Evolutionary conservation across 352 stramenopile species (phyloP), one percentile per base, ranked within the genome.

Genomic region (Pythium chondricola): DNA sequence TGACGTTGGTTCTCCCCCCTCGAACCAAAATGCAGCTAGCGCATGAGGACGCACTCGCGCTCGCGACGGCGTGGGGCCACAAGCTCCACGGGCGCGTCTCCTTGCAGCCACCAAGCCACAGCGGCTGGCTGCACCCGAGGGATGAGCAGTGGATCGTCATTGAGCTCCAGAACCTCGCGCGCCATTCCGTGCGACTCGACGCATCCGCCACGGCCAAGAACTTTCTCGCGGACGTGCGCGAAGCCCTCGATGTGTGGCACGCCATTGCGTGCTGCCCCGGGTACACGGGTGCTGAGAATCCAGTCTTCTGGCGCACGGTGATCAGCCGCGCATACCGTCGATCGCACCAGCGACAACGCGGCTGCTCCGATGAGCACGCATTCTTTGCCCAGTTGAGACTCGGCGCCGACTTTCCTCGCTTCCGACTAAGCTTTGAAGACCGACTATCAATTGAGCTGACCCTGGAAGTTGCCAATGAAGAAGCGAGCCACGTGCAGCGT

Each of bases 31-130:
- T 45, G 39, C 39, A 7, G 9, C 25, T 45, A 16, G 4, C 22
- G n/a, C 20, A 33, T 10, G 13, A 24, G 10, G 39, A 45, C 11
- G 20, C 27, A 4, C 27, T 45, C 21, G 24, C 39, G 17, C 22
- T 45, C 39, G 39, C 39, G 10, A 21, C 39, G n/a, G 39, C 39
- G 16, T 45, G 39, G 39, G 39, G 39, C 39, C 22, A 45, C 39
- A 45, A 45, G 39, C 39, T 45, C 11, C 39, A 25, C 25, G 39
- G 39, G 22, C 39, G 39, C 22, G 39, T 26, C 13, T 45, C 39
- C 14, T 25, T 45, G 22, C 39, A 45, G 33, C 22, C 33, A 16
- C 24, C 39, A 11, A 31, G 13, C 10, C 39, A 45, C 13, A 26
- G 22, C 10, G 39, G 39, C 20, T 14, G 39, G 2, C 39, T 45